Conservation (phyloP, 306 rosid species). For the Rubus parviflorus region DNA sequence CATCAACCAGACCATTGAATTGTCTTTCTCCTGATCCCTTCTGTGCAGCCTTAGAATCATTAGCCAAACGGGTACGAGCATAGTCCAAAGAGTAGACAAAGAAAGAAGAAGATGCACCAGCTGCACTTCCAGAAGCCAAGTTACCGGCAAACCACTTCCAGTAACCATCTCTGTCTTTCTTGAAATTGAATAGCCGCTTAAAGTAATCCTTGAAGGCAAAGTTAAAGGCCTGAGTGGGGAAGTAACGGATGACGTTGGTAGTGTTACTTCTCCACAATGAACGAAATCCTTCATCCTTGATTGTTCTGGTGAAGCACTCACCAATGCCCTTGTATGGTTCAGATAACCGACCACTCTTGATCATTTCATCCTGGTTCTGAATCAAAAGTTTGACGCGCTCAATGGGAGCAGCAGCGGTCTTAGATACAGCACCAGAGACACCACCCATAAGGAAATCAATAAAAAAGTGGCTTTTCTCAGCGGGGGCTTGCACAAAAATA, state of each 20-base stretch:
- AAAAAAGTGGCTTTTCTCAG: constrained; percentile 65
- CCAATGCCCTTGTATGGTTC: constrained; percentile 96
- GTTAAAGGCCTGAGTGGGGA: constrained; percentile 72
- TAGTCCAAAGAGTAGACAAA: constrained; percentile 84
- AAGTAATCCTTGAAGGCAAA: constrained; percentile 96
- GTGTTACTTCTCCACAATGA: constrained; percentile 93
- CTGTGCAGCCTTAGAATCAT: constrained; percentile 84
- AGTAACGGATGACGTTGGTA: constrained; percentile 83
- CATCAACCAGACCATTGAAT: constrained; percentile 84
- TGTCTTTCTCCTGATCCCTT: constrained; percentile 93
- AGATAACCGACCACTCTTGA: constrained; percentile 72
- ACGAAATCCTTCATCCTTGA: constrained; percentile 59
- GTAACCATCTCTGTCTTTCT: constrained; percentile 86
- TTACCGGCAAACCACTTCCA: constrained; percentile 93
- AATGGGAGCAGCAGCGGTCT: constrained; percentile 94
- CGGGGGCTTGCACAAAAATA: constrained; percentile 72
- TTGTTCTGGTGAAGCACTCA: constrained; percentile 73
- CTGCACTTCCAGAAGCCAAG: constrained; percentile 89
- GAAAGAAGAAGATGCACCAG: constrained; percentile 84
- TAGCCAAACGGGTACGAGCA: constrained; percentile 89
- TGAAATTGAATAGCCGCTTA: constrained; percentile 89
- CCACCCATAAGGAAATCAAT: constrained; percentile 93
- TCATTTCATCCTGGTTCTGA: constrained; percentile 92
- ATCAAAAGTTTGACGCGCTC: constrained; percentile 89
- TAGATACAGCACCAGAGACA: constrained; percentile 93